A percentile compares a stretch with the other conserved stretches of the same genome.
Conservation (phyloP, 305 asterid species). For the Fraxinus floribunda region DNA sequence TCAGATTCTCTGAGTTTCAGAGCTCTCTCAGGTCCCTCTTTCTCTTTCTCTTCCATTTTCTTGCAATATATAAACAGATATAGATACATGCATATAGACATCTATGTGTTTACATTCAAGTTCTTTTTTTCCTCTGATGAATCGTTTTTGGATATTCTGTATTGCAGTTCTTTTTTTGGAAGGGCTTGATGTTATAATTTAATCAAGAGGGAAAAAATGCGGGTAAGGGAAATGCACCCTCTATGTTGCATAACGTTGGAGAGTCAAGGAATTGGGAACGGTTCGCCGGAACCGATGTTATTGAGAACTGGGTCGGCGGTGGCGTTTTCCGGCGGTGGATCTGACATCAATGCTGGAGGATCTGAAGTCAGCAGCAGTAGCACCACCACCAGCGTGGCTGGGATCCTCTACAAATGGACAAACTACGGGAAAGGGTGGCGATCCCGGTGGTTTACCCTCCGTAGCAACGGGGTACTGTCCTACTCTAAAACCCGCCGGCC, state of each 20-base stretch:
- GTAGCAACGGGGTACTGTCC: slow-evolving; percentile 64
- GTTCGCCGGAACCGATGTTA: slow-evolving; percentile 65
- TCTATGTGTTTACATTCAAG: neutral
- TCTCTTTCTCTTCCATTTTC: slow-evolving; percentile 10
- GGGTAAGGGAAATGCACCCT: slow-evolving; percentile 88
- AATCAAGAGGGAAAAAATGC: slow-evolving; percentile 44
- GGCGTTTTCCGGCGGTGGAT: slow-evolving; percentile 46
- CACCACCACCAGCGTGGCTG: slow-evolving; percentile 47
- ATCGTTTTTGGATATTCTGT: slow-evolving; percentile 24
- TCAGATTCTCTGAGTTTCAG: slow-evolving; percentile 36
- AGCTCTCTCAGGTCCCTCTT: slow-evolving; percentile 19
- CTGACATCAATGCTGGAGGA: slow-evolving; percentile 63
- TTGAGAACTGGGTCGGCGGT: slow-evolving; percentile 73
- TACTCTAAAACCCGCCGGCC: slow-evolving; percentile 67
- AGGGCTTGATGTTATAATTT: neutral
- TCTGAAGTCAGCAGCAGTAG: slow-evolving; percentile 43
- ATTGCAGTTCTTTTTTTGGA: slow-evolving; percentile 10
- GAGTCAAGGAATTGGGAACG: slow-evolving; percentile 56
- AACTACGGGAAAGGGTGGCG: slow-evolving; percentile 95
- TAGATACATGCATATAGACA: neutral
- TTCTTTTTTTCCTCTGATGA: slow-evolving; percentile 23
- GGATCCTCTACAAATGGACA: slow-evolving; percentile 81
- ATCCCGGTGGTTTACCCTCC: slow-evolving; percentile 82
- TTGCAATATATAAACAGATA: neutral
- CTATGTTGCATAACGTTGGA: slow-evolving; percentile 84